Evolutionary conservation across 2,329 filamentous ascomycete species (phyloP), one percentile per base, ranked within the genome.

Genomic region (Macrophomina tecta): DNA sequence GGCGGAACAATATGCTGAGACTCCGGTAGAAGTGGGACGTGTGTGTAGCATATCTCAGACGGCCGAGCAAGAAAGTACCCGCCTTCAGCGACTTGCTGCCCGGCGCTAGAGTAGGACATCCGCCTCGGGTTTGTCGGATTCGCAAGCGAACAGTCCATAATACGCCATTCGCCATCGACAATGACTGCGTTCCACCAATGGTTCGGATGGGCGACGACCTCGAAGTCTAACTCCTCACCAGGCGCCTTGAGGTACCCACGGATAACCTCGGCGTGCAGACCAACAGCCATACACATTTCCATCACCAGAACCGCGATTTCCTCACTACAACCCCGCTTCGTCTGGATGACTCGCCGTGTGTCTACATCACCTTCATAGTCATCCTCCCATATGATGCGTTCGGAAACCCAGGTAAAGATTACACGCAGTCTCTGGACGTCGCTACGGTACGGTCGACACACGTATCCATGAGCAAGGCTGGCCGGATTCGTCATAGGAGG

Each of bases 171-270:
- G 28, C 91, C 90, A 77, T 99, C 95, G 8, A 97, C 89, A 42
- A 97, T 82, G 18, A 98, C 92, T 0, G 93, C 90, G 72, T 99
- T 99, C 95, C 95, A 99, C 89, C 91, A 98, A 80, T 99, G 95
- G 74, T 99, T 99, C 0, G 94, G 86, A 36, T 90, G 88, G n/a
- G 92, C 92, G 77, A 94, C 88, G 67, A 90, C 90, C 69, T 91
- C 91, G 51, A 93, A 83, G 72, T 98, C 94, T 8, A 80, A 64
- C 9, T 71, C 69, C 68, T 98, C 95, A 0, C 94, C 94, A 0
- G 95, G 95, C 0, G 87, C 85, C 77, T 99, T 99, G 66, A 99
- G 87, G 75, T 95, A 98, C 0, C 95, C 95, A 68, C 90, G 88
- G 14, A 99, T 88, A 23, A 97, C 85, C 76, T 98, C 94, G 42